Base-by-base conservation (phyloP, 345 rosid genomes). In the Geranium brycei region DNA sequence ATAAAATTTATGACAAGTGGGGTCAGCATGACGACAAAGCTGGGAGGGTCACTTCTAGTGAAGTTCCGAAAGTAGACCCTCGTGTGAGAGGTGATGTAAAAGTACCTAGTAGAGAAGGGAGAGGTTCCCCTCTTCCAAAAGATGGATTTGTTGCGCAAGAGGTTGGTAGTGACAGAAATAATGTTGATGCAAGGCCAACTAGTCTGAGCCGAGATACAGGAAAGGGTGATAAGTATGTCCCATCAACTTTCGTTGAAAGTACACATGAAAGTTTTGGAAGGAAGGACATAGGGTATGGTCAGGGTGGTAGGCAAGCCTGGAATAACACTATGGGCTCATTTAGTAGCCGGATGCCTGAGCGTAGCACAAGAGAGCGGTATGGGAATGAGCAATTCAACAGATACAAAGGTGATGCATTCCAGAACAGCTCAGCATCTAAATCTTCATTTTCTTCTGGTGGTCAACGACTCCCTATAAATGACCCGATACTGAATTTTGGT, bases 261-360 rank as follows among this genome's bases (percentile, higher is more conserved):
- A 76, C 69, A 64, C 79, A 66, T 71, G 81, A 74, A 59, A 86
- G 78, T 71, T 31, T 62, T 68, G 87, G 78, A 67, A 83, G 83
- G 76, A 83, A 83, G 78, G 95, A 86, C 68, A 62, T 66, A 35
- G 75, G 80, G 17, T 69, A 72, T 81, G 85, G 81, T 38, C 86
- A 74, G 40, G 86, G 81, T 14, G 88, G 80, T 72, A 83, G 84
- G 71, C 88, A 81, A 31, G 76, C 82, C 51, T 79, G 95, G 92
- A 87, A 64, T 76, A 75, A 64, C 66, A 41, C 66, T 30, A 68
- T 59, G 55, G 82, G 78, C 68, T 80, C 85, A 53, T 76, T 76
- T 66, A 74, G 71, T 61, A 71, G 67, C 72, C 78, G 82, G 69
- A 90, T 79, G 56, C 31, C 74, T 63, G 89, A 81, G 31, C 47